Base-by-base conservation (phyloP, 306 rosid genomes). In the Hippophae gyantsensis region DNA sequence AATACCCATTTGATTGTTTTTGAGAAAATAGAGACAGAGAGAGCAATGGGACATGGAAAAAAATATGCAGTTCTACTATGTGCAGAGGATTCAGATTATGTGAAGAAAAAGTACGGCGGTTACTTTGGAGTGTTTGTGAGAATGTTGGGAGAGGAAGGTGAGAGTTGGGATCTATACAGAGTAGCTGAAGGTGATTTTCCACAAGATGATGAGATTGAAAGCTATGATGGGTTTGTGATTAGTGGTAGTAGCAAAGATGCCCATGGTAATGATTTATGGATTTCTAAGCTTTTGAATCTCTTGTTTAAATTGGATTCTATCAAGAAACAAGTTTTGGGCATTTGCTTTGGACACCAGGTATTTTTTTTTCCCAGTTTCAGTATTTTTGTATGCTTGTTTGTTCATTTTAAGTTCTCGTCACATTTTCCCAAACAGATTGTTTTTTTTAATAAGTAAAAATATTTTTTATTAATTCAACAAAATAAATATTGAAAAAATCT, bases 341-440 rank as follows among this genome's bases (percentile, higher is more conserved):
- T 87, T 60, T 87, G 90, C 78, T 84, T 87, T 42, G 90, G 95
- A 7, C 89, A 84, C 60, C 95, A 84, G 86, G 95, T 81, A 75
- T 6, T 2, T 47, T 47, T 9, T 9, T 47, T 46, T 46, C 0
- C 0, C 49, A 0, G 1, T 5, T 48, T 11, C 13, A 48, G 3
- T 9, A 11, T 48, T 10, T 48, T 3, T 10, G 7, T 9, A 12
- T 11, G 11, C 23, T 18, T 32, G 38, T 32, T 32, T 32, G 4
- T 32, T 32, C 38, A 32, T 32, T 32, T 32, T 32, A 2, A 32
- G 38, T 32, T 32, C 38, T 32, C 38, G 1, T 18, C 23, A 18
- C 23, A 18, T 18, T 18, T 18, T 18, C 23, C 23, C 23, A 18
- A 18, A 18, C 23, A 18, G 23, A 18, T 18, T 18, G 18, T 18